Conservation (phyloP, 352 stramenopile genomes). For the Pythium plurisporium region DNA sequence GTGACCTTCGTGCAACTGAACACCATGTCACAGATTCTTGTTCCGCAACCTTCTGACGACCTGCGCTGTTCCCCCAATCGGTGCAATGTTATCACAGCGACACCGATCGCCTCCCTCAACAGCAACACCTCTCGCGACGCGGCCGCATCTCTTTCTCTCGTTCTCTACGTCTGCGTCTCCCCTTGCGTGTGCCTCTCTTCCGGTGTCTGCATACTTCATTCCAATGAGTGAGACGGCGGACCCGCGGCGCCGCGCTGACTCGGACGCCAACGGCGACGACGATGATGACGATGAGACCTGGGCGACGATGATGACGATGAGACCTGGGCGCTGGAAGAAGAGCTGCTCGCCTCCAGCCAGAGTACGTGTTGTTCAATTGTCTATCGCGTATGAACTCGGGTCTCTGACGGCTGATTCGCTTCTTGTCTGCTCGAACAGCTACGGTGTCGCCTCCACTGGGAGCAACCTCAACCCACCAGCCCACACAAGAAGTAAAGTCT, state of each 20-base stretch:
- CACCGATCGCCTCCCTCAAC: not conserved
- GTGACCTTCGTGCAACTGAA: not conserved
- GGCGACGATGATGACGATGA: constrained; percentile 35
- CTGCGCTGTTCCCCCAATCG: not conserved
- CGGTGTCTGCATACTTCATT: not conserved
- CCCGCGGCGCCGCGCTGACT: constrained; percentile 7
- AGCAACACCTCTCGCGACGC: not conserved
- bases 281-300: not conserved
- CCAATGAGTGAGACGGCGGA: constrained; percentile 2
- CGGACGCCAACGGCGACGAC: constrained; percentile 15
- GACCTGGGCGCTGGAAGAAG: constrained; percentile 62
- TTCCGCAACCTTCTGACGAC: constrained; percentile 4
- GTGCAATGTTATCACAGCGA: not conserved
- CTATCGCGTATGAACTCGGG: too few species aligned
- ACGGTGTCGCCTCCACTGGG: too few species aligned
- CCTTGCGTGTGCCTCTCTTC: not conserved
- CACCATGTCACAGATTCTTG: constrained; percentile 5
- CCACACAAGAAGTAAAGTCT: too few species aligned
- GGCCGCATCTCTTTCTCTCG: constrained; percentile 1
- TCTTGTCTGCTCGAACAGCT: too few species aligned
- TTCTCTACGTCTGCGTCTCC: not conserved
- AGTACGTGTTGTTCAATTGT: too few species aligned
- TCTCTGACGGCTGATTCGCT: too few species aligned
- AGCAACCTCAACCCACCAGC: too few species aligned
- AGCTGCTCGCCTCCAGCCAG: constrained; percentile 34